Conservation (phyloP, 2,329 filamentous ascomycete genomes). For the Graphilbum sp. region DNA sequence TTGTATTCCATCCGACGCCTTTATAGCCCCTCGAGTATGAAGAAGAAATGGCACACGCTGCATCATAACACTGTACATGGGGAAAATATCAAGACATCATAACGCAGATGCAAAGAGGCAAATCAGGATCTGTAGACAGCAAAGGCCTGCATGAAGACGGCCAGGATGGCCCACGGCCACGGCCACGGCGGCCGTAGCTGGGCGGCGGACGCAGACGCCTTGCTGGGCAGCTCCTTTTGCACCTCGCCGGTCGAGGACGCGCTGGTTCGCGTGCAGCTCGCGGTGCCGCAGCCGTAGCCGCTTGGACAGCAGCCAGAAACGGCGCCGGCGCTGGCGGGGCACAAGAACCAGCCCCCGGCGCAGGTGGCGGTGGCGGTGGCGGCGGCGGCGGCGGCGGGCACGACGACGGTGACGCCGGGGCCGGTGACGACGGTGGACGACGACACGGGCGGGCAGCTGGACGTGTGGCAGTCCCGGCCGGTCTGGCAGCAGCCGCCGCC, state of each 20-base stretch:
- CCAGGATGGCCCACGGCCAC: neutral
- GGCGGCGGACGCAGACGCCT: neutral
- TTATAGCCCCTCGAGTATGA: too few relatives aligned
- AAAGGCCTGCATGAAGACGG: too few relatives aligned
- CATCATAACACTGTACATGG: too few relatives aligned
- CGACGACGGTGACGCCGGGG: conserved; percentile 54
- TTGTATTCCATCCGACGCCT: too few relatives aligned
- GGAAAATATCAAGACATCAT: too few relatives aligned
- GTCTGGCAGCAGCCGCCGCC: conserved; percentile 78
- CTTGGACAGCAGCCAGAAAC: conserved; percentile 72
- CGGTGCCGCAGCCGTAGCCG: conserved; percentile 57
- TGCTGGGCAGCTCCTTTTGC: conserved; percentile 31
- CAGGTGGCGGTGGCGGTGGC: conserved; percentile 35
- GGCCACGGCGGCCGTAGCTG: neutral
- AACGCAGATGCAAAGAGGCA: too few relatives aligned
- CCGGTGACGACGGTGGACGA: conserved; percentile 39
- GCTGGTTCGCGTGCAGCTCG: conserved; percentile 48
- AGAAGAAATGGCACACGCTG: too few relatives aligned
- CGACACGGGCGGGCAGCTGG: conserved; percentile 51
- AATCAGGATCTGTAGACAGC: too few relatives aligned
- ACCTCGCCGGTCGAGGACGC: conserved; percentile 38
- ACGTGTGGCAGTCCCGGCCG: conserved; percentile 67
- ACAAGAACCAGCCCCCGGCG: conserved; percentile 66
- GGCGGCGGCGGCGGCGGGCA: conserved; percentile 33
- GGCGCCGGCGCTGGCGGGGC: conserved; percentile 35